Base-by-base conservation (phyloP, 176 grass and related monocot species). In the Zizania latifolia region DNA sequence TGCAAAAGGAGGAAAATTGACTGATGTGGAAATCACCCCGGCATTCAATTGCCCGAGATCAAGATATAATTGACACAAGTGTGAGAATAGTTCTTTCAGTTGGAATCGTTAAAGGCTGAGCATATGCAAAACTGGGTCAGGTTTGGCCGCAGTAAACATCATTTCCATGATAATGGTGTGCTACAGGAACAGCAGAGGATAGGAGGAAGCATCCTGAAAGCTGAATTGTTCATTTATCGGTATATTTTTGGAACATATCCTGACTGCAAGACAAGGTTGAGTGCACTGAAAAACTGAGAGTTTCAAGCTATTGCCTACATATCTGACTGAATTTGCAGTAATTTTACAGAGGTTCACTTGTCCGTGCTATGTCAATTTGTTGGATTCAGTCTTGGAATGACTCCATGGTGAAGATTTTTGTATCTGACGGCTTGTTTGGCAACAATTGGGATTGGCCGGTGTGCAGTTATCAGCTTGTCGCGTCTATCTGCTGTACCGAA, bases 81-180 rank as follows among this genome's bases (percentile, higher is more conserved):
- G 8, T 54, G 35, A 16, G 58, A 72, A 58, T 65, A n/a, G 22
- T 74, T 74, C 46, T 37, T 73, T 60, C 70, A 74, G 75, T 38
- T 62, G 51, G 77, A 50, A 32, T 38, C 12, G 43, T 29, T 27
- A 4, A 40, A 46, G 11, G 48, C 14, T 8, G 59, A 74, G 73
- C 60, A 67, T 66, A 50, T 39, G 21, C 75, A 48, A 44, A 44
- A 10, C 3, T 38, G 36, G 28, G 45, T 29, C 28, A 29, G 0
- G 65, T 65, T 43, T 34, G 27, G 12, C 29, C 2, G 30, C 44
- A 22, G 58, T 30, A 38, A 59, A 75, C 51, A 58, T 61, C 26
- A 33, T 1, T 22, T 59, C 4, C 3, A 28, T 24, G 17, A 70
- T n/a, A 31, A 53, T 10, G 73, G 26, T 26, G 4, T 24, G 8